phyloP scores from a whole-genome alignment of 2,329 filamentous ascomycete species.

The Aspergillus oerlinghausenensis region DNA sequence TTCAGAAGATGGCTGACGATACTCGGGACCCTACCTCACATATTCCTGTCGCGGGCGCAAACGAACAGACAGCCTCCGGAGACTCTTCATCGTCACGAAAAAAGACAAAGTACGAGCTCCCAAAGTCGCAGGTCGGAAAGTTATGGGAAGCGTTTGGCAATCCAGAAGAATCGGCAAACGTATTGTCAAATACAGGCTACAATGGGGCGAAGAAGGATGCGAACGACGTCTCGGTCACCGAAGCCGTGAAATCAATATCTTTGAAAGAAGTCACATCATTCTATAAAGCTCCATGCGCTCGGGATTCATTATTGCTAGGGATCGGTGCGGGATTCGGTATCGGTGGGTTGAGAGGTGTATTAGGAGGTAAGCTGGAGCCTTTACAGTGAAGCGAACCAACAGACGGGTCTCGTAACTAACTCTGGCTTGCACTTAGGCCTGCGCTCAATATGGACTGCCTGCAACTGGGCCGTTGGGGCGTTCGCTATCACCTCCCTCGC shows the following conservation, averaged over 20 bases:
- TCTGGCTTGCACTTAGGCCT: constrained; percentile 18
- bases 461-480: constrained; percentile 79
- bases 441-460: constrained; percentile 61
- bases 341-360: constrained; percentile 68
- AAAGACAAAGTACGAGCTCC: constrained; percentile 39
- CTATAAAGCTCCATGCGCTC: constrained; percentile 75
- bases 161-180: constrained; percentile 49
- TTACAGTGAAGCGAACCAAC: background rate
- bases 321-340: constrained; percentile 74
- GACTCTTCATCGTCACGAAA: constrained; percentile 18
- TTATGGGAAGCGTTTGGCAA: constrained; percentile 46
- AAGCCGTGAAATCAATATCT: constrained; percentile 41
- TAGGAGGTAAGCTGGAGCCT: constrained; percentile 57
- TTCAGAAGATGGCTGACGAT: constrained; percentile 37
- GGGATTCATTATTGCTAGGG: constrained; percentile 76
- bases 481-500: constrained; percentile 67
- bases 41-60: constrained; percentile 6
- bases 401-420: constrained; percentile 2
- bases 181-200: constrained; percentile 52
- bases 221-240: constrained; percentile 39
- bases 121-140: constrained; percentile 45
- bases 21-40: constrained; percentile 25
- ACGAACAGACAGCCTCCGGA: constrained; percentile 14
- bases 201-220: constrained; percentile 57
- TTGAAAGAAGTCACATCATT: constrained; percentile 56